Percentiles rank a stretch among this genome's conserved stretches.
Conservation (phyloP, 352 stramenopile genomes). For the Phytophthora pseudosyringae region DNA sequence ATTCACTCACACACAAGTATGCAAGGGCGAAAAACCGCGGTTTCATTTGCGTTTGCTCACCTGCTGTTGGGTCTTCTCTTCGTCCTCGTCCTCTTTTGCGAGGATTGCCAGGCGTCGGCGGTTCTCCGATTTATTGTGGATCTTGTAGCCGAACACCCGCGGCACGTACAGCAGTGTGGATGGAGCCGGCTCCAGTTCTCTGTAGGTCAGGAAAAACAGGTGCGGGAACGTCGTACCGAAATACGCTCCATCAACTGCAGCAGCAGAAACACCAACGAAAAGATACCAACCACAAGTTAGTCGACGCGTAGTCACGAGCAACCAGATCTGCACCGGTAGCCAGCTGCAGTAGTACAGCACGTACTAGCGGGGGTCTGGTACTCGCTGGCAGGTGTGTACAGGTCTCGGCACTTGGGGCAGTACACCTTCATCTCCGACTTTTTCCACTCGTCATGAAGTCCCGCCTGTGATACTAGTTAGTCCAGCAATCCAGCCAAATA, state of each 20-base stretch:
- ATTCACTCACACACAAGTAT: conserved; percentile 21
- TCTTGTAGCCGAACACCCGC: conserved; percentile 93
- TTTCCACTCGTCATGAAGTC: conserved; percentile 89
- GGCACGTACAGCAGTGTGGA: conserved; percentile 90
- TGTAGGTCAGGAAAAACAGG: conserved; percentile 98
- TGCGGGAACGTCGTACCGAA: conserved; percentile 99
- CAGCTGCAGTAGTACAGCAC: conserved; percentile 23
- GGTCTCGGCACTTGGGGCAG: conserved; percentile 88
- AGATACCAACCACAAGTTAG: conserved; percentile 15
- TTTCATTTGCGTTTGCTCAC: conserved; percentile 56
- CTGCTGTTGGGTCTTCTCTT: conserved; percentile 72
- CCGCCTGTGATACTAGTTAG: conserved; percentile 48
- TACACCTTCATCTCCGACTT: conserved; percentile 93
- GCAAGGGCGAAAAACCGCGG: conserved; percentile 36
- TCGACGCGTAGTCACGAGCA: background rate
- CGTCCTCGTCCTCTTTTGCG: conserved; percentile 82
- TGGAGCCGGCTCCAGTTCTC: conserved; percentile 86
- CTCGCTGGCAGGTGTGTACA: conserved; percentile 87
- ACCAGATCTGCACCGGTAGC: background rate
- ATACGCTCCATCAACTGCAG: conserved; percentile 95
- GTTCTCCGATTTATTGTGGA: conserved; percentile 89
- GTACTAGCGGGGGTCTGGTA: conserved; percentile 86
- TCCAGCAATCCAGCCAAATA: conserved; percentile 14
- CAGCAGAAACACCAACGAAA: background rate
- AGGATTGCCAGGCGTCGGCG: conserved; percentile 82